phyloP scores from a whole-genome alignment of 176 grass and related monocot genomes.

The Poa pratensis region DNA sequence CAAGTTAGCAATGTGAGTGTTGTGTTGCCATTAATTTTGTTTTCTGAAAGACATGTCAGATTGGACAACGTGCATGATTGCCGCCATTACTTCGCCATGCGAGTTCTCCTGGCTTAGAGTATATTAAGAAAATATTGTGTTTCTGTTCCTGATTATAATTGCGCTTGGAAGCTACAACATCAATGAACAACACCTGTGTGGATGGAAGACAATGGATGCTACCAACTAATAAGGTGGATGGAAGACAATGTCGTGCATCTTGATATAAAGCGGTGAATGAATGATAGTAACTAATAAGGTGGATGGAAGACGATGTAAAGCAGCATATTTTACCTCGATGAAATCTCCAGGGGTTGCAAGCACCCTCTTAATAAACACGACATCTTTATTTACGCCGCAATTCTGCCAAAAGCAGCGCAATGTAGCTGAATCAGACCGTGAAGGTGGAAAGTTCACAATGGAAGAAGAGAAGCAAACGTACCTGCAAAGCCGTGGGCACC shows the following conservation, averaged over 20 bases:
- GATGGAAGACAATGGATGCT: no score
- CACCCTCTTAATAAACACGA: constrained; percentile 59
- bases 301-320: background rate
- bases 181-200: no score
- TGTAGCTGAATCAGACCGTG: constrained; percentile 9
- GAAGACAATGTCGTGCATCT: background rate
- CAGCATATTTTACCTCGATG: constrained; percentile 50
- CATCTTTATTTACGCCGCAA: constrained; percentile 51
- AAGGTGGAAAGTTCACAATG: background rate
- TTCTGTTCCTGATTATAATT: background rate
- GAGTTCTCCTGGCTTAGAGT: background rate
- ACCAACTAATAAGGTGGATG: no score
- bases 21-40: background rate
- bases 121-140: background rate
- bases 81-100: background rate
- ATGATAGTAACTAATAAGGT: no score
- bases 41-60: background rate
- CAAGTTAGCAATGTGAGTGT: background rate
- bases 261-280: no score
- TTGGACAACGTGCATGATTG: background rate
- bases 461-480: background rate
- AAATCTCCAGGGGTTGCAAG: constrained; percentile 57
- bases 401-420: constrained; percentile 34
- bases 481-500: constrained; percentile 40
- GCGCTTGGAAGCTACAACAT: background rate